These are phyloP conservation scores for Chaetomiaceae sp. DNA, from an alignment of 2,329 filamentous ascomycete species.

Conservation along the genomic window DNA sequence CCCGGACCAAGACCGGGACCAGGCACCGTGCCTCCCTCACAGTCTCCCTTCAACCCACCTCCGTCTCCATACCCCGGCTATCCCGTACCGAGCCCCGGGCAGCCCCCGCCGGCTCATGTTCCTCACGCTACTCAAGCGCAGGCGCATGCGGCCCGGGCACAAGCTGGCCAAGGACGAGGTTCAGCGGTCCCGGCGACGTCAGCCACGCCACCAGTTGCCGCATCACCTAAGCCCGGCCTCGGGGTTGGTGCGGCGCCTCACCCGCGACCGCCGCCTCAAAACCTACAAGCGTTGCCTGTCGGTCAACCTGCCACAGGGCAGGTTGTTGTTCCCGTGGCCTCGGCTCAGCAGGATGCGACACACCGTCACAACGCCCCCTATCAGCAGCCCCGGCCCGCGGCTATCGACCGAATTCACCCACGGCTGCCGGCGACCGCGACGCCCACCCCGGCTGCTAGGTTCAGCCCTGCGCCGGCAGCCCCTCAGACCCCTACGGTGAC, in stretches of 20 bases:
- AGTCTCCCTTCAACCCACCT: constrained; percentile 12
- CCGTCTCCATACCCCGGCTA: constrained; percentile 11
- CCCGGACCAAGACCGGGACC: constrained; percentile 4
- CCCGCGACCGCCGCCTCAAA: constrained; percentile 16
- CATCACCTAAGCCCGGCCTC: constrained; percentile 16
- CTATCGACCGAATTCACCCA: constrained; percentile 21
- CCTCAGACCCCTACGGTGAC: constrained; percentile 21
- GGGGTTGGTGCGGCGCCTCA: constrained; percentile 15
- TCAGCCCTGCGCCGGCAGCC: constrained; percentile 18
- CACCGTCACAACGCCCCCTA: constrained; percentile 26
- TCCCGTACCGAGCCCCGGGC: constrained; percentile 9
- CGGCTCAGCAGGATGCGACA: constrained; percentile 8
- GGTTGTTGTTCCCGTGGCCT: constrained; percentile 3
- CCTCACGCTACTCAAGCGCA: constrained; percentile 20
- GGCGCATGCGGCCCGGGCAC: constrained; percentile 2
- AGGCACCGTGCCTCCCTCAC: constrained; percentile 3
- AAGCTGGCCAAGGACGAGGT: constrained; percentile 15
- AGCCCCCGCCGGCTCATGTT: constrained; percentile 20
- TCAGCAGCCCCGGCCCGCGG: constrained; percentile 22
- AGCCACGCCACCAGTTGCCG: constrained; percentile 16
- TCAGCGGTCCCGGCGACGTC: constrained; percentile 16
- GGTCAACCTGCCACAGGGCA: constrained; percentile 10
- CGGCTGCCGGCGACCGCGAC: constrained; percentile 11
- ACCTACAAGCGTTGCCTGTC: constrained; percentile 19
- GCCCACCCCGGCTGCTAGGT: constrained; percentile 27